A percentile compares a stretch with the other conserved stretches of the same genome.
Conservation (phyloP, 2,329 filamentous ascomycete species). For the Aphanocladium album region DNA sequence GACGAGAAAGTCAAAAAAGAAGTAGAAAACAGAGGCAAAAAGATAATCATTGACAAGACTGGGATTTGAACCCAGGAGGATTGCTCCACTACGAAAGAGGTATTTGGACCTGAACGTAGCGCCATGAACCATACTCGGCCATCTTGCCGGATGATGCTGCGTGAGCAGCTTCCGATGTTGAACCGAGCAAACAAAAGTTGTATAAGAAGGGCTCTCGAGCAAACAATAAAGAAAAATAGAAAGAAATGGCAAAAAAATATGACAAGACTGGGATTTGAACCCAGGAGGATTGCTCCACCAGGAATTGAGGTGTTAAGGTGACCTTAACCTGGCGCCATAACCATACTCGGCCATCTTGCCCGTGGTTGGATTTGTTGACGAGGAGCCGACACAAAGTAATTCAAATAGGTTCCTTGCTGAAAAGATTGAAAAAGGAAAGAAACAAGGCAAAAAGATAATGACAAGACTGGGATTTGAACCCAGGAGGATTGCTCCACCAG, state of each 20-base stretch:
- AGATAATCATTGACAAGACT: constrained; percentile 24
- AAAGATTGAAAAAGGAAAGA: background rate
- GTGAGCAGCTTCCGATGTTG: background rate
- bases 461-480: constrained; percentile 33
- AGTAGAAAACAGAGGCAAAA: background rate
- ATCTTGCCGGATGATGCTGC: constrained; percentile 22
- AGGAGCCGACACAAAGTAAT: background rate
- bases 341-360: constrained; percentile 33
- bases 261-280: constrained; percentile 33
- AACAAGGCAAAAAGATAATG: constrained; percentile 12
- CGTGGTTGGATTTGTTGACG: background rate
- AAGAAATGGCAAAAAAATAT: constrained; percentile 4
- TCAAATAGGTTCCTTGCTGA: background rate
- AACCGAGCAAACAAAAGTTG: background rate
- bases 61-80: constrained; percentile 33
- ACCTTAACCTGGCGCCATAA: constrained; percentile 34
- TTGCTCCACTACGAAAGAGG: constrained; percentile 28
- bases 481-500: constrained; percentile 33
- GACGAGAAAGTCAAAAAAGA: background rate
- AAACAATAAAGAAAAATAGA: background rate
- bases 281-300: constrained; percentile 33
- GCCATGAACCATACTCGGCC: constrained; percentile 32
- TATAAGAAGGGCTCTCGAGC: background rate
- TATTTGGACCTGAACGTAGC: constrained; percentile 31
- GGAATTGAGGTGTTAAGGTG: constrained; percentile 25